Percentiles rank a stretch among this genome's conserved stretches.
Conservation (phyloP, 1,284 basidiomycete genomes). For the Cystobasidiaceae sp. region DNA sequence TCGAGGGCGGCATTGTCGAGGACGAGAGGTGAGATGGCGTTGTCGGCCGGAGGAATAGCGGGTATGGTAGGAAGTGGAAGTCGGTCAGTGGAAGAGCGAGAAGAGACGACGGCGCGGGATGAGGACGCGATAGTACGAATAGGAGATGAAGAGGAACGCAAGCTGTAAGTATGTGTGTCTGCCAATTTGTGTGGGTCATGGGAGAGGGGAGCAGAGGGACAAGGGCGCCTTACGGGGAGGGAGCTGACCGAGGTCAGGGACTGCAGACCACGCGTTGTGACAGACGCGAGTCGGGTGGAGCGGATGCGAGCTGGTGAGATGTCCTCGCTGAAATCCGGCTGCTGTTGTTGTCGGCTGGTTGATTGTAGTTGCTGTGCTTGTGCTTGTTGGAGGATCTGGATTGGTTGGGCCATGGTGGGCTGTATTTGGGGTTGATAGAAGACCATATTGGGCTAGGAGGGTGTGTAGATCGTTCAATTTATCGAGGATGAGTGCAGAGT, state of each 20-base stretch:
- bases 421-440: not conserved
- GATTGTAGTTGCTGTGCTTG: not conserved
- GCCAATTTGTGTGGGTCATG: too few species aligned
- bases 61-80: not conserved
- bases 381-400: too few species aligned
- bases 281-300: not conserved
- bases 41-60: not conserved
- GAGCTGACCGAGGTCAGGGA: not conserved
- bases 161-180: slow-evolving; percentile 11
- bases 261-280: not conserved
- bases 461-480: not conserved
- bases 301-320: not conserved
- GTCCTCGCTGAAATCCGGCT: not conserved
- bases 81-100: too few species aligned
- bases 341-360: not conserved
- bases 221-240: not conserved
- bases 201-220: not conserved
- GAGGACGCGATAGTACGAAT: too few species aligned
- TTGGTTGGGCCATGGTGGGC: too few species aligned
- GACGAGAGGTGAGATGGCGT: not conserved
- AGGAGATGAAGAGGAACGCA: slow-evolving; percentile 3
- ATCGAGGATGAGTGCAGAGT: too few species aligned
- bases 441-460: too few species aligned
- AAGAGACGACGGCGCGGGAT: not conserved
- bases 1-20: too few species aligned